phyloP scores from a whole-genome alignment of 805 yeast species.

The Myxozyma mucilagina region DNA sequence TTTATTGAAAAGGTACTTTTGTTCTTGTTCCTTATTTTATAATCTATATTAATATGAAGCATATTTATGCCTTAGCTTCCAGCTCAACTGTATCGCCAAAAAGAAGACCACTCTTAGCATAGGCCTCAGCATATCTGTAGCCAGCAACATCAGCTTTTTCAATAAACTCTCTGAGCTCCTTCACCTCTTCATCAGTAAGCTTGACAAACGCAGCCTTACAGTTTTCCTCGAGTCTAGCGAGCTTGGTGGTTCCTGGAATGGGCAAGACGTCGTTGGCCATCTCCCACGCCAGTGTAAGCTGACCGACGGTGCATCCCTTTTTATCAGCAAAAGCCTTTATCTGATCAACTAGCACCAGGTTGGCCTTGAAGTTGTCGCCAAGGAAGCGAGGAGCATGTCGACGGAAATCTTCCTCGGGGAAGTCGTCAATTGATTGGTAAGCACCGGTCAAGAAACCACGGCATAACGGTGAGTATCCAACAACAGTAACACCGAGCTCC shows the following conservation, averaged over 20 bases:
- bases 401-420: constrained; percentile 59
- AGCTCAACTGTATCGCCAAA: constrained; percentile 8
- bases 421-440: constrained; percentile 48
- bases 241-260: constrained; percentile 73
- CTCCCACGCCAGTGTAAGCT: constrained; percentile 70
- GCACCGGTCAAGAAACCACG: constrained; percentile 74
- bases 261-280: constrained; percentile 59
- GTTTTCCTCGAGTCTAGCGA: constrained; percentile 64
- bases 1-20: too few species aligned
- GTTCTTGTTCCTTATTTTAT: too few species aligned
- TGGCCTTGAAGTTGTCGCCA: constrained; percentile 56
- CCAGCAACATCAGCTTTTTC: constrained; percentile 26
- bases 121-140: constrained; percentile 11
- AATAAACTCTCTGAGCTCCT: constrained; percentile 16
- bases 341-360: constrained; percentile 51
- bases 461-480: constrained; percentile 83
- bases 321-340: constrained; percentile 53
- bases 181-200: constrained; percentile 21
- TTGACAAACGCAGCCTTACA: constrained; percentile 36
- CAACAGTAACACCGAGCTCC: constrained; percentile 60
- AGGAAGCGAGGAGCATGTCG: constrained; percentile 56
- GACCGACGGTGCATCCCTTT: constrained; percentile 56
- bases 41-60: too few species aligned
- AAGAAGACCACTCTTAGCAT: neutral
- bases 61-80: neutral